These are phyloP conservation scores for Vigna hirtella DNA, from an alignment of 306 rosid species.

Conservation along the genomic window DNA sequence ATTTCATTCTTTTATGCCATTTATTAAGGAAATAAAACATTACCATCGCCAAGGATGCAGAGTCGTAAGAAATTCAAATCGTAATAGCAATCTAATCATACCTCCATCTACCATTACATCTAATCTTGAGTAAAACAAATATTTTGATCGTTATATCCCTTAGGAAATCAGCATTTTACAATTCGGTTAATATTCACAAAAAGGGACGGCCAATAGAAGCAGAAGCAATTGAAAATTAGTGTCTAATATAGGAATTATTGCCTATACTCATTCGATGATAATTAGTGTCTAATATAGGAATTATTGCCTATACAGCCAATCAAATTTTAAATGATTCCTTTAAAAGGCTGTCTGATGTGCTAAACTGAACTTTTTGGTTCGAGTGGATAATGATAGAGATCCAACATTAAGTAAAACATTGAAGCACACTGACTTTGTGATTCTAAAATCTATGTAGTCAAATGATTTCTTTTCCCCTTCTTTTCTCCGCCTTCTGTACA, in stretches of 20 bases:
- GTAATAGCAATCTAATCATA: no score
- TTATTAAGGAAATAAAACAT: no score
- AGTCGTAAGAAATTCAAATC: no score
- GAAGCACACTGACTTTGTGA: conserved; percentile 41
- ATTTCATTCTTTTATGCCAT: no score
- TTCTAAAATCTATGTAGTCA: conserved; percentile 34
- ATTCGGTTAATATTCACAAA: background rate
- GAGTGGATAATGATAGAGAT: conserved; percentile 50
- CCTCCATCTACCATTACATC: no score
- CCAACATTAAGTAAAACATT: conserved; percentile 32
- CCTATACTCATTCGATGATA: background rate
- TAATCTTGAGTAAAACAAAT: no score
- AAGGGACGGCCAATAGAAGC: background rate
- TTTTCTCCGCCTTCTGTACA: conserved; percentile 39
- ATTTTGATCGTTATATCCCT: no score
- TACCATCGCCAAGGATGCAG: no score
- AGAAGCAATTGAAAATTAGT: background rate
- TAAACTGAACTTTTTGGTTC: conserved; percentile 38
- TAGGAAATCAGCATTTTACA: no score
- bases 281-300: background rate
- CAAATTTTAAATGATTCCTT: background rate
- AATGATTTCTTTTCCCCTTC: conserved; percentile 20
- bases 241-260: background rate
- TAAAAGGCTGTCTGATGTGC: conserved; percentile 27
- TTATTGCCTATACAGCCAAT: background rate